A percentile compares a stretch with the other conserved stretches of the same genome.
Conservation (phyloP, 1,284 basidiomycete species). For the Tausonia pullulans region DNA sequence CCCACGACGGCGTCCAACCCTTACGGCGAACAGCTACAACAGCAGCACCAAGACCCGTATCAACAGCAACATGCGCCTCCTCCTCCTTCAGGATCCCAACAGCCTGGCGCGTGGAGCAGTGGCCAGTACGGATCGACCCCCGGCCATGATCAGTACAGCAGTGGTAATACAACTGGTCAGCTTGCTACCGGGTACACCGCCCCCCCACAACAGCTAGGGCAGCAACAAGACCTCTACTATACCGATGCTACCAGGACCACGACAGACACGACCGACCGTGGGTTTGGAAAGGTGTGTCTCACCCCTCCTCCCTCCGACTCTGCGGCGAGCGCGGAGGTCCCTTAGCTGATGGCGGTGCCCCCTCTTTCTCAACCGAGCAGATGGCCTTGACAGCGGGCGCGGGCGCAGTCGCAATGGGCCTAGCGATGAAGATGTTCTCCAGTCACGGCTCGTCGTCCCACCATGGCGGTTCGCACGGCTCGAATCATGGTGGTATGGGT, state of each 20-base stretch:
- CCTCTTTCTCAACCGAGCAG: too few relatives aligned
- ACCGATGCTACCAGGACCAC: constrained; percentile 2
- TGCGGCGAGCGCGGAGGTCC: too few relatives aligned
- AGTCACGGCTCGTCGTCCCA: too few relatives aligned
- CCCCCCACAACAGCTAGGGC: not conserved
- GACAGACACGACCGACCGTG: constrained; percentile 2
- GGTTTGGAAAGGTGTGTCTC: constrained; percentile 6
- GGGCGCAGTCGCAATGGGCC: too few relatives aligned
- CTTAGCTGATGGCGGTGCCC: too few relatives aligned
- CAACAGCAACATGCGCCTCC: not conserved
- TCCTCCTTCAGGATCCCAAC: not conserved
- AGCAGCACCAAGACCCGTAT: not conserved
- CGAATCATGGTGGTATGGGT: too few relatives aligned
- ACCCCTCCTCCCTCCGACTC: not conserved
- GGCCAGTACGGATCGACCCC: not conserved
- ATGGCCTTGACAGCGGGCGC: too few relatives aligned
- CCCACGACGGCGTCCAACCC: not conserved
- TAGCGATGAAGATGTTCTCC: too few relatives aligned
- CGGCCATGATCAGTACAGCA: not conserved
- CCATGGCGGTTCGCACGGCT: too few relatives aligned
- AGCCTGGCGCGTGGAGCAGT: not conserved
- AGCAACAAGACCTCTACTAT: constrained; percentile 3
- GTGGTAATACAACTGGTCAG: too few relatives aligned
- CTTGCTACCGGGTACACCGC: not conserved
- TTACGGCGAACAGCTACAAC: not conserved